These are phyloP conservation scores for Fraxinus americana DNA, from an alignment of 257 asterid genomes.

Conservation along the genomic window DNA sequence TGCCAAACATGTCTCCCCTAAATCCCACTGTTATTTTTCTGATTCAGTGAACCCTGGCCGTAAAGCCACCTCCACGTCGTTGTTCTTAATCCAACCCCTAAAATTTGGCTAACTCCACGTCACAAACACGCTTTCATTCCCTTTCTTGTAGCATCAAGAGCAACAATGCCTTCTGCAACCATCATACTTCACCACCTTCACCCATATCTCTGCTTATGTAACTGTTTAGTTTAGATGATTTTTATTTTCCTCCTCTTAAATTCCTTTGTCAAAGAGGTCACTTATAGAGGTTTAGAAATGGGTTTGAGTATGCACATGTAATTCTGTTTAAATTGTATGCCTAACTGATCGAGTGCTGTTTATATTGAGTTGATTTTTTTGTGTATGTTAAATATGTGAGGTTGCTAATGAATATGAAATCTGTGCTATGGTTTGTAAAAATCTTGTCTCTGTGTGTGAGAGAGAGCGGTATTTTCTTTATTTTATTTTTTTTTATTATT, in stretches of 20 bases:
- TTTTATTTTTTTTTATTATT: no score
- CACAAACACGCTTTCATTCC: neutral
- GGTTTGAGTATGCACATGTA: neutral
- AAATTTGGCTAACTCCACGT: neutral
- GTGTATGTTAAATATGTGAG: neutral
- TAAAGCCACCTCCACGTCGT: slow-evolving; percentile 7
- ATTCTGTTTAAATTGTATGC: neutral
- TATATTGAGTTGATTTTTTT: neutral
- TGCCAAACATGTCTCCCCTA: neutral
- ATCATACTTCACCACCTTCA: neutral
- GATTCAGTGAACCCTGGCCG: neutral
- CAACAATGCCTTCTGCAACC: neutral
- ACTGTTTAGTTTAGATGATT: neutral
- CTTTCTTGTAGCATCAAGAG: neutral
- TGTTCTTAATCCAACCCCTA: neutral
- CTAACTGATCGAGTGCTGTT: neutral
- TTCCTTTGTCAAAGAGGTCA: slow-evolving; percentile 1
- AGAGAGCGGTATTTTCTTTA: no score
- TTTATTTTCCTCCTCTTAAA: neutral
- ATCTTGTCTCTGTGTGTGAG: neutral
- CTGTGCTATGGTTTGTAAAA: neutral
- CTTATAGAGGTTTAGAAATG: neutral
- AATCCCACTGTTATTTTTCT: neutral
- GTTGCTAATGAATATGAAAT: neutral
- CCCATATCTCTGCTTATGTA: neutral